These are phyloP conservation scores for Croton setiger DNA, from an alignment of 441 rosid species.

Conservation along the genomic window DNA sequence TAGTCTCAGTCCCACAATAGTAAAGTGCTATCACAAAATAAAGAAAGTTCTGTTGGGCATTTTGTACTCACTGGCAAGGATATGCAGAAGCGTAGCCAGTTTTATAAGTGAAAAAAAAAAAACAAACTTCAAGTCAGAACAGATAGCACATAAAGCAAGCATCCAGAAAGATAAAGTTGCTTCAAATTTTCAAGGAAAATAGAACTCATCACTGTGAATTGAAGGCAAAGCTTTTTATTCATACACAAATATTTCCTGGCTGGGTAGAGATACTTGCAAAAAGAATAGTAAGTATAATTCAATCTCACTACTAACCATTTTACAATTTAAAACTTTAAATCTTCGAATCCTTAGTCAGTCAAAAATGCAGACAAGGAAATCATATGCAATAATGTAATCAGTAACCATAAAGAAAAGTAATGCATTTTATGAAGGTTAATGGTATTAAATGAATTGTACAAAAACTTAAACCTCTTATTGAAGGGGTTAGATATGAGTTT, in stretches of 20 bases:
- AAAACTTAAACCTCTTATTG: too few relatives aligned
- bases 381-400: neutral
- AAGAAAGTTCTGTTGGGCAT: too few relatives aligned
- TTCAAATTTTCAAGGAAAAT: neutral
- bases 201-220: neutral
- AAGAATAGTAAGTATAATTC: neutral
- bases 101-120: neutral
- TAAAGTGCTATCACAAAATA: too few relatives aligned
- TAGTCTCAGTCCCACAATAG: too few relatives aligned
- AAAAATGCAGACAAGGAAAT: neutral
- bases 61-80: neutral
- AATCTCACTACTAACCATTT: neutral
- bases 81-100: neutral
- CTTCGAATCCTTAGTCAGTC: neutral
- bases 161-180: neutral
- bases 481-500: too few relatives aligned
- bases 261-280: neutral
- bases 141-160: neutral
- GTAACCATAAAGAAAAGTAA: neutral
- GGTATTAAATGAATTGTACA: too few relatives aligned
- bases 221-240: neutral
- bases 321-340: neutral
- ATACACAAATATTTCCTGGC: neutral
- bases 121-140: neutral
- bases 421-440: neutral